A percentile compares a stretch with the other conserved stretches of the same genome.
Conservation (phyloP, 768 basidiomycete species). For the Psilocybe cubensis region DNA sequence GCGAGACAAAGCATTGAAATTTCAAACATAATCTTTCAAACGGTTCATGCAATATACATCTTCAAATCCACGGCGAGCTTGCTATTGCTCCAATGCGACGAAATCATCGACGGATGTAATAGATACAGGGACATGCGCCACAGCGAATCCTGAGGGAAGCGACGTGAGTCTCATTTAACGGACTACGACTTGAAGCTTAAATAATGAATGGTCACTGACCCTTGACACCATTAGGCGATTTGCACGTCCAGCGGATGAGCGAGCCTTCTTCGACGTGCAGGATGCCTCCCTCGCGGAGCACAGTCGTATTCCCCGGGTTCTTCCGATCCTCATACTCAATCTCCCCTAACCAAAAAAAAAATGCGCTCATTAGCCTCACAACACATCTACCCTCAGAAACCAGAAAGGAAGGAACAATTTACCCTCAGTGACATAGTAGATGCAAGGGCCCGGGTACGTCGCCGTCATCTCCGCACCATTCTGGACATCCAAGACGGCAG, state of each 20-base stretch:
- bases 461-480: not conserved
- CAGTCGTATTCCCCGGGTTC: not conserved
- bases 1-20: no score
- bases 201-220: no score
- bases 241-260: not conserved
- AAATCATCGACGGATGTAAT: no score
- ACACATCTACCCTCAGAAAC: not conserved
- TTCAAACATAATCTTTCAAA: no score
- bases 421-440: not conserved
- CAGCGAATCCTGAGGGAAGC: no score
- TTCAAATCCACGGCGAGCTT: no score
- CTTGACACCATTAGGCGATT: not conserved
- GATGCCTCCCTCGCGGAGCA: not conserved
- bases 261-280: not conserved
- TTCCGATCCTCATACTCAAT: not conserved
- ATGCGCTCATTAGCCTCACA: not conserved
- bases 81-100: no score
- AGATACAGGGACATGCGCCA: no score
- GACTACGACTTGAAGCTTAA: no score
- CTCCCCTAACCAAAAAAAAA: not conserved
- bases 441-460: not conserved
- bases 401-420: no score
- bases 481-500: not conserved
- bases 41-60: no score
- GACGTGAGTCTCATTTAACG: no score